Conservation (phyloP, 352 stramenopile genomes). For the Aphanomyces stellatus region DNA sequence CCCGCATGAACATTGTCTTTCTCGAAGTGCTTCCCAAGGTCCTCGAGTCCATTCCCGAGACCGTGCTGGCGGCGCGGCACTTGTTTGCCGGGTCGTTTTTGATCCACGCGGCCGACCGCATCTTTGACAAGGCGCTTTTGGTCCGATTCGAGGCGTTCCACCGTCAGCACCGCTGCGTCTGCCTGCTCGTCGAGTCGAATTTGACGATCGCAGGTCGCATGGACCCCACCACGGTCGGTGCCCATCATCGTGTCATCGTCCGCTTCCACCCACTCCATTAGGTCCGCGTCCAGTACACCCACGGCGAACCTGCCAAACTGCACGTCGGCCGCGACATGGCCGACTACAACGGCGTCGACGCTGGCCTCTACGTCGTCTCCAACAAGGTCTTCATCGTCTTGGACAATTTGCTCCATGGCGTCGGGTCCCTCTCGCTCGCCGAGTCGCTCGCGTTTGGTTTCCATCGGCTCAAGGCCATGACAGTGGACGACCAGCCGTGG, state of each 20-base stretch:
- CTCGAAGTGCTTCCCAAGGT: conserved; percentile 69
- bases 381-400: conserved; percentile 6
- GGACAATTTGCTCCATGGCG: not conserved
- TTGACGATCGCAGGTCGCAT: conserved; percentile 5
- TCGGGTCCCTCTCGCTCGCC: not conserved
- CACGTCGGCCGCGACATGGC: not conserved
- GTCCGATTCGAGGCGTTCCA: conserved; percentile 48
- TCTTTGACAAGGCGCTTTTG: conserved; percentile 76
- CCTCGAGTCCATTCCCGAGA: conserved; percentile 31
- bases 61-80: conserved; percentile 58
- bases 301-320: not conserved
- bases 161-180: conserved; percentile 52
- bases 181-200: conserved; percentile 66
- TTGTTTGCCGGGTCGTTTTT: conserved; percentile 78
- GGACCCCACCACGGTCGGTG: not conserved
- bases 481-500: not conserved
- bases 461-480: not conserved
- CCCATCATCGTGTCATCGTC: not conserved
- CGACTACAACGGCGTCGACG: conserved; percentile 7
- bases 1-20: conserved; percentile 81
- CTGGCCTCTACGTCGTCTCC: conserved; percentile 5
- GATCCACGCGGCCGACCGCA: conserved; percentile 79
- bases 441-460: conserved; percentile 16
- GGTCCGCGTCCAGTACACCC: not conserved
- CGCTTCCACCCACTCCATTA: not conserved